Base-by-base conservation (phyloP, 1,284 basidiomycete species). In the Ustilago bromivora region DNA sequence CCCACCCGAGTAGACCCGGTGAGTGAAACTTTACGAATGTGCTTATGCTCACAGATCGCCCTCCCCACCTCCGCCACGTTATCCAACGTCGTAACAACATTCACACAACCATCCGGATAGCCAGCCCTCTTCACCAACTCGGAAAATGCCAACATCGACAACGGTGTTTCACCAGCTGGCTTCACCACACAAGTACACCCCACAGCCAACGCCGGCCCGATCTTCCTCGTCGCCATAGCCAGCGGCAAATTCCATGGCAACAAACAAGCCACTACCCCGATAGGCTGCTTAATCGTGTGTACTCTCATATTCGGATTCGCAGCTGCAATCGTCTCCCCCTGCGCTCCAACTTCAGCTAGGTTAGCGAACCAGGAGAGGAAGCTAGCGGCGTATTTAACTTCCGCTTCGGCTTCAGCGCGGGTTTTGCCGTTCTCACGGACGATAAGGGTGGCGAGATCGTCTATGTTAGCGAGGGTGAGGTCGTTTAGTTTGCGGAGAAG, bases 181-280 rank as follows among this genome's bases (percentile, higher is more conserved):
- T 78, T 78, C 34, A 78, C 68, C 2, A 78, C 28, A n/a, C 66
- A 68, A 32, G 71, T 78, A 31, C 68, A 74, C 0, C 76, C 71
- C 0, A 61, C 67, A 0, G 72, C 71, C 3, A 78, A 54, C 0
- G 76, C 76, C 8, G 76, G 66, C 0, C 62, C 69, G 9, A 77
- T 62, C 47, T 77, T 77, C 23, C 71, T 32, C 28, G 71, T 75
- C 28, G 76, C 72, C 71, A 78, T 71, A 2, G 66, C 76, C 13
- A 79, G 43, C 5, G 78, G 78, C 53, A 79, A n/a, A n/a, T 80
- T 80, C 78, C 78, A 80, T 7, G 78, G 78, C 34, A 70, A 51
- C 23, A 80, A 35, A 19, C 77, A 71, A 3, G 71, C 76, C 9
- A 76, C 73, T 6, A 72, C 71, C 0, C 76, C 76, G 17, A 74